These are phyloP conservation scores for Rickenella mellea DNA, from an alignment of 768 basidiomycete species.

Conservation along the genomic window DNA sequence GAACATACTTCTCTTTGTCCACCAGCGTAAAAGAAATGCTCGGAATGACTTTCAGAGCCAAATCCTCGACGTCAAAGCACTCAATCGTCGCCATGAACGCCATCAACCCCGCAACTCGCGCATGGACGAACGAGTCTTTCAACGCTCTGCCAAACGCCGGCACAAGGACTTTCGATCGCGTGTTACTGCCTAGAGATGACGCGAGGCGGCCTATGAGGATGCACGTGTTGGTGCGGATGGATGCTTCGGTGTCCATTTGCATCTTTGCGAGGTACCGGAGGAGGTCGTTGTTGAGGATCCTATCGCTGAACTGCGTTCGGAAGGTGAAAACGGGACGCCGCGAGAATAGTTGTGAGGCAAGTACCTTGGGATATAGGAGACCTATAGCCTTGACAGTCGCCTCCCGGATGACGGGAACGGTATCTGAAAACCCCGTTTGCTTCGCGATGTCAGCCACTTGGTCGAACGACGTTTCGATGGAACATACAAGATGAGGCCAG, in stretches of 20 bases:
- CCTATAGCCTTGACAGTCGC: slow-evolving; percentile 86
- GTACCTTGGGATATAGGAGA: slow-evolving; percentile 75
- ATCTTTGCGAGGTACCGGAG: slow-evolving; percentile 86
- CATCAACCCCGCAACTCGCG: slow-evolving; percentile 90
- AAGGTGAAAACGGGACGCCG: background rate
- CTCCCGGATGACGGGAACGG: slow-evolving; percentile 88
- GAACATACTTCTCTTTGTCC: slow-evolving; percentile 81
- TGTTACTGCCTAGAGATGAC: slow-evolving; percentile 74
- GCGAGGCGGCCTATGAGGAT: slow-evolving; percentile 91
- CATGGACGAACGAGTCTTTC: slow-evolving; percentile 87
- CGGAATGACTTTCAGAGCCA: slow-evolving; percentile 86
- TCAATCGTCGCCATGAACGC: slow-evolving; percentile 92
- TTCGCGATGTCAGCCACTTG: background rate
- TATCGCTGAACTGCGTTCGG: slow-evolving; percentile 62
- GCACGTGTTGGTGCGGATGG: slow-evolving; percentile 95
- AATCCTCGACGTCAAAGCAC: slow-evolving; percentile 78
- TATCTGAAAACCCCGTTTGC: slow-evolving; percentile 96
- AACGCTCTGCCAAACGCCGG: slow-evolving; percentile 87
- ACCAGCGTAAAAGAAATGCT: slow-evolving; percentile 70
- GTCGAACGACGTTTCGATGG: background rate
- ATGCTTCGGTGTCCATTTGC: slow-evolving; percentile 87
- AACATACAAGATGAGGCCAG: slow-evolving; percentile 82
- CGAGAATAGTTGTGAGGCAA: slow-evolving; percentile 3
- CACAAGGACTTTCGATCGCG: slow-evolving; percentile 93
- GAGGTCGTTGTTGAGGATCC: slow-evolving; percentile 93